Conservation (phyloP, 495 filamentous ascomycete species). For the Lichina pygmaea region DNA sequence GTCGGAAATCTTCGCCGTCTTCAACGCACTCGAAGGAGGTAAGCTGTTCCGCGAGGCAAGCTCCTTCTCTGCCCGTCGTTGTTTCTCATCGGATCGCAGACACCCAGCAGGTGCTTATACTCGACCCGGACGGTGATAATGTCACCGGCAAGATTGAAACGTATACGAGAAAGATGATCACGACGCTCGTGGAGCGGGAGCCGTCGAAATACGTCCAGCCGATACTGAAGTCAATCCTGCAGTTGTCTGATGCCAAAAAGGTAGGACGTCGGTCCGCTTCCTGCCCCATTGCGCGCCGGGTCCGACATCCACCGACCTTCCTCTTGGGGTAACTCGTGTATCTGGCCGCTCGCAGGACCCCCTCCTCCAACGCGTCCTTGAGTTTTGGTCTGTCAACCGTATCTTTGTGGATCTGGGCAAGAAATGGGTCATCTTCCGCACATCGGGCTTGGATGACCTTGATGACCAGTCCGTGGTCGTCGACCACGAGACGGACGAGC, state of each 20-base stretch:
- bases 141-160: constrained; percentile 35
- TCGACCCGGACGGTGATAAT: constrained; percentile 43
- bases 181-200: constrained; percentile 34
- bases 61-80: background rate
- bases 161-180: constrained; percentile 32
- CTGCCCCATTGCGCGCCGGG: background rate
- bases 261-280: constrained; percentile 6
- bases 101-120: constrained; percentile 16
- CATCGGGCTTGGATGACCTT: background rate
- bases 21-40: constrained; percentile 21
- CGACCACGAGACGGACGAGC: constrained; percentile 16
- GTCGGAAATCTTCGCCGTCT: constrained; percentile 21
- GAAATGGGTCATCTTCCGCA: constrained; percentile 30
- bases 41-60: background rate
- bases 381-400: constrained; percentile 53
- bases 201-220: constrained; percentile 38
- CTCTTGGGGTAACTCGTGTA: background rate
- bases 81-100: background rate
- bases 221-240: constrained; percentile 31
- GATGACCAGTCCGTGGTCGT: constrained; percentile 14
- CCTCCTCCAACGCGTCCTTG: constrained; percentile 35
- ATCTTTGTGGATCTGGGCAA: constrained; percentile 41
- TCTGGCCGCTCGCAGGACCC: constrained; percentile 17
- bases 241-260: constrained; percentile 25
- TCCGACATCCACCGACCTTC: constrained; percentile 1